Evolutionary conservation across 2,329 filamentous ascomycete genomes (phyloP).

Genomic region (Aphanoascus verrucosus): DNA sequence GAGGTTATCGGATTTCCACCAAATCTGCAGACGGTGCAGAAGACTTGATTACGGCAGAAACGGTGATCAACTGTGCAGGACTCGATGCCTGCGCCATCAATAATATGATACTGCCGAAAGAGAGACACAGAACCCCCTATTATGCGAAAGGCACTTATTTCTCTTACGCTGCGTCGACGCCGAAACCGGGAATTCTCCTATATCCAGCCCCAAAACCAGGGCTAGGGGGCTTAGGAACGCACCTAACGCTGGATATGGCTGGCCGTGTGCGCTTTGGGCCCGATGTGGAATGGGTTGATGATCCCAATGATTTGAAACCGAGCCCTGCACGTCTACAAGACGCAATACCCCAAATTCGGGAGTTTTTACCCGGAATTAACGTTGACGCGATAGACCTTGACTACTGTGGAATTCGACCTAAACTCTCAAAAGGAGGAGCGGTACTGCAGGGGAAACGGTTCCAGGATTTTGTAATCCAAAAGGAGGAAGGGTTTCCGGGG

Average conservation of each 20-base stretch:
- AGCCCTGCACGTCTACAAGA: constrained; percentile 51
- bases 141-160: constrained; percentile 97
- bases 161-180: constrained; percentile 58
- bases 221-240: constrained; percentile 79
- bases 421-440: constrained; percentile 56
- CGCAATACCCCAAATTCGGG: constrained; percentile 63
- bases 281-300: constrained; percentile 84
- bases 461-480: constrained; percentile 70
- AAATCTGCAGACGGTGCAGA: constrained; percentile 32
- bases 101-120: constrained; percentile 60
- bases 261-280: constrained; percentile 85
- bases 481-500: constrained; percentile 65
- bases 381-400: constrained; percentile 58
- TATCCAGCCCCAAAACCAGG: constrained; percentile 82
- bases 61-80: constrained; percentile 75
- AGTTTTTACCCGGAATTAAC: constrained; percentile 68
- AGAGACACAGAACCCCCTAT: constrained; percentile 50
- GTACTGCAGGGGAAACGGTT: constrained; percentile 51
- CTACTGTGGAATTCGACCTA: constrained; percentile 87
- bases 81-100: constrained; percentile 64
- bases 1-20: constrained; percentile 60
- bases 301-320: constrained; percentile 57
- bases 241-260: constrained; percentile 79
- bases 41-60: constrained; percentile 57
- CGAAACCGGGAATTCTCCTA: constrained; percentile 60